Evolutionary conservation across 352 stramenopile species (phyloP).

Genomic region (Plasmopara viticola): DNA sequence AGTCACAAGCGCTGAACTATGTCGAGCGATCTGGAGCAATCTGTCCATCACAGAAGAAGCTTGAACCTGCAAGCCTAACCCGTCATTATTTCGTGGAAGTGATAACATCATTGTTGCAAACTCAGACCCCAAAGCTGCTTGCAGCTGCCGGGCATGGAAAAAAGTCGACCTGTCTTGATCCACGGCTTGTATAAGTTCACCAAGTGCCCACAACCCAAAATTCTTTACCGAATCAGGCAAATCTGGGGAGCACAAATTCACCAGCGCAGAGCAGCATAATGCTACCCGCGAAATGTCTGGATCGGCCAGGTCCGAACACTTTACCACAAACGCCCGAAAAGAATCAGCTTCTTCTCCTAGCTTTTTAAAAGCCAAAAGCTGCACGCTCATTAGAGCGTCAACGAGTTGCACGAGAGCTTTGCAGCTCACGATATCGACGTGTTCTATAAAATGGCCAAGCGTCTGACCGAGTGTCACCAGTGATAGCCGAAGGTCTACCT

Average conservation of each 20-base stretch:
- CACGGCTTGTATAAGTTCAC: slow-evolving; percentile 25
- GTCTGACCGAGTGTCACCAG: slow-evolving; percentile 31
- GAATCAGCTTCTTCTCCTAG: slow-evolving; percentile 12
- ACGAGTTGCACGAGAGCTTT: slow-evolving; percentile 44
- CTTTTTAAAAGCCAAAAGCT: slow-evolving; percentile 15
- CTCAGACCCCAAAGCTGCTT: slow-evolving; percentile 29
- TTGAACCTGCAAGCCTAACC: slow-evolving; percentile 29
- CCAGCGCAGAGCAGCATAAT: slow-evolving; percentile 26
- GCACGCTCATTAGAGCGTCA: slow-evolving; percentile 30
- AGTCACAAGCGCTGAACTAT: slow-evolving; percentile 26
- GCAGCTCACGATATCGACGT: slow-evolving; percentile 33
- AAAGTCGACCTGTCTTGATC: slow-evolving; percentile 19
- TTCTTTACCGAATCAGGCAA: slow-evolving; percentile 47
- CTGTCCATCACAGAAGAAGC: slow-evolving; percentile 38
- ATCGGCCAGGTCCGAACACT: slow-evolving; percentile 14
- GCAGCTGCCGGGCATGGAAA: slow-evolving; percentile 18
- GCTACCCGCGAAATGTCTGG: slow-evolving; percentile 6
- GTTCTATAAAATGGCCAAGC: slow-evolving; percentile 32
- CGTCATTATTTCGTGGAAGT: slow-evolving; percentile 28
- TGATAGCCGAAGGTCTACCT: slow-evolving; percentile 26
- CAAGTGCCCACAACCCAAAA: slow-evolving; percentile 36
- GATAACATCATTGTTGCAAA: slow-evolving; percentile 35
- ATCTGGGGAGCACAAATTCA: slow-evolving; percentile 44
- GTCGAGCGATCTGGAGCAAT: slow-evolving; percentile 40
- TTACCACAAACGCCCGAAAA: slow-evolving; percentile 12